These are phyloP conservation scores for Colletotrichum sansevieriae DNA, from an alignment of 2,329 filamentous ascomycete species.

Conservation along the genomic window DNA sequence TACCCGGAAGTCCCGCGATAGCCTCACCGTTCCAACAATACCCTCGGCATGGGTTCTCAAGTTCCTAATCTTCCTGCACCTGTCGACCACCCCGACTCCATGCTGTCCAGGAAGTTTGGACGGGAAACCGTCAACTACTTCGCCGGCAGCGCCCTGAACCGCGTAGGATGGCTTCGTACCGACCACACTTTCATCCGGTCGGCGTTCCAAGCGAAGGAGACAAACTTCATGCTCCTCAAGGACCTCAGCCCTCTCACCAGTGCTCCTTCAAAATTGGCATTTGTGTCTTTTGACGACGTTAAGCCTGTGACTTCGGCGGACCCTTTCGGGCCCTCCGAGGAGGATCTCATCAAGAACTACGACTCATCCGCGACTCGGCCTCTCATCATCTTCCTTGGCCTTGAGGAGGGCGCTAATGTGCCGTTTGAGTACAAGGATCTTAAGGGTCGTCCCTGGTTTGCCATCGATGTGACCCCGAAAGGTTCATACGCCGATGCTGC, in stretches of 20 bases:
- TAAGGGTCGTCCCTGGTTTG: conserved; percentile 86
- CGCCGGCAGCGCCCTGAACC: conserved; percentile 81
- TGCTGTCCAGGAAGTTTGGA: conserved; percentile 83
- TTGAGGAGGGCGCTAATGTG: conserved; percentile 72
- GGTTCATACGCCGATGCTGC: conserved; percentile 73
- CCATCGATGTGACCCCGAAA: conserved; percentile 85
- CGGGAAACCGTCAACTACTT: conserved; percentile 88
- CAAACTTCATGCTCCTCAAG: conserved; percentile 83
- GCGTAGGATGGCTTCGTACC: conserved; percentile 80
- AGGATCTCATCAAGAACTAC: conserved; percentile 78
- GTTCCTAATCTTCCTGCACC: conserved; percentile 58
- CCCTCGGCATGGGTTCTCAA: conserved; percentile 40
- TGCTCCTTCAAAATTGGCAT: conserved; percentile 68
- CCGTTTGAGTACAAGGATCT: conserved; percentile 77
- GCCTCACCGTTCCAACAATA: conserved; percentile 28
- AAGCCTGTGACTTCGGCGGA: conserved; percentile 77
- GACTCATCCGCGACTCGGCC: conserved; percentile 78
- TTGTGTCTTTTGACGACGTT: conserved; percentile 77
- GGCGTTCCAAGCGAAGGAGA: conserved; percentile 74
- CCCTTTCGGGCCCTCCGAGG: conserved; percentile 79
- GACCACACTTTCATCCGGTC: conserved; percentile 78
- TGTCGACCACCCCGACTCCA: conserved; percentile 67
- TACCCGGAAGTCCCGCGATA: conserved; percentile 29
- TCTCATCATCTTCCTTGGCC: conserved; percentile 85
- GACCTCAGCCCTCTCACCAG: conserved; percentile 78